Evolutionary conservation across 495 filamentous ascomycete species (phyloP).

Genomic region (Pyrenula aspistea): DNA sequence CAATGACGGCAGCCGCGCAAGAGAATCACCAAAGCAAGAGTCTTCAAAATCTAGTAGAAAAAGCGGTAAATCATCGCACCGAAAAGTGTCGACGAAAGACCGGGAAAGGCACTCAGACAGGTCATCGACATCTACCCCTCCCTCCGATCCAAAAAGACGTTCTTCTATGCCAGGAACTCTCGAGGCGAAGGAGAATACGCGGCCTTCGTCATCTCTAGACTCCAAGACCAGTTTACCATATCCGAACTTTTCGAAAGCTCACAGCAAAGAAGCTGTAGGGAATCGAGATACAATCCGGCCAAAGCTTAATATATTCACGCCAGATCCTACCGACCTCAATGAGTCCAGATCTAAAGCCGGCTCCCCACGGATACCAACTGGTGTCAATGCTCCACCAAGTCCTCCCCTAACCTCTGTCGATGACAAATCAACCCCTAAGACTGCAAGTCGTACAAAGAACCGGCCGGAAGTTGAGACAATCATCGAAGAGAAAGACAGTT

Average conservation of each 20-base stretch:
- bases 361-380: slow-evolving; percentile 8
- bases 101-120: slow-evolving; percentile 24
- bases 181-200: slow-evolving; percentile 23
- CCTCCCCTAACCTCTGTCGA: slow-evolving; percentile 44
- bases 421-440: slow-evolving; percentile 31
- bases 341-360: slow-evolving; percentile 18
- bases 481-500: slow-evolving; percentile 18
- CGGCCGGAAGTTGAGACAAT: slow-evolving; percentile 22
- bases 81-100: slow-evolving; percentile 37
- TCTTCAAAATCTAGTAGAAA: slow-evolving; percentile 1
- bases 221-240: slow-evolving; percentile 61
- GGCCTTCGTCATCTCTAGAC: slow-evolving; percentile 32
- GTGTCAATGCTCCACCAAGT: slow-evolving; percentile 41
- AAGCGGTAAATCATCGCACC: slow-evolving; percentile 18
- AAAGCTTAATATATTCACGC: slow-evolving; percentile 51
- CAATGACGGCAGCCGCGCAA: not conserved
- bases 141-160: slow-evolving; percentile 24
- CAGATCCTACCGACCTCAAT: slow-evolving; percentile 67
- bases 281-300: slow-evolving; percentile 44
- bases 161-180: slow-evolving; percentile 36
- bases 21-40: not conserved
- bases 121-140: slow-evolving; percentile 21
- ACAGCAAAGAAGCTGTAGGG: slow-evolving; percentile 71
- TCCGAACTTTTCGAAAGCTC: slow-evolving; percentile 75
- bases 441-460: slow-evolving; percentile 26